Percentiles rank a stretch among this genome's conserved stretches.
Conservation (phyloP, 768 basidiomycete species). For the Auriscalpium orientale region DNA sequence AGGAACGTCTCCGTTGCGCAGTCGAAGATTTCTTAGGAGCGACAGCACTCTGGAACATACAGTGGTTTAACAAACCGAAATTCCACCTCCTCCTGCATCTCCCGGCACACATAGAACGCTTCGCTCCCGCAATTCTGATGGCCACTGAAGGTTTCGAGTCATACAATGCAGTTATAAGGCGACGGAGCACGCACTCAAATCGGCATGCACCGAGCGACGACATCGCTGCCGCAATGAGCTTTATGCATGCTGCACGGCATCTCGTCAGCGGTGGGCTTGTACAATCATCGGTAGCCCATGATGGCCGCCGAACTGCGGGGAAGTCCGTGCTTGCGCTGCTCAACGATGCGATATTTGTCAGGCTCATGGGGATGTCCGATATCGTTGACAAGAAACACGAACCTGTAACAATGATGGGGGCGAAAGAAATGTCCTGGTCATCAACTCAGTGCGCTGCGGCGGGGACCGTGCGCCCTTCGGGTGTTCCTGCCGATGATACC, state of each 20-base stretch:
- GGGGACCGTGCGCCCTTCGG: no score
- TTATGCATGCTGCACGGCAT: slow-evolving; percentile 15
- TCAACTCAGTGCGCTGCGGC: no score
- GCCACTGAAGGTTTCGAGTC: slow-evolving; percentile 22
- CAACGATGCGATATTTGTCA: no score
- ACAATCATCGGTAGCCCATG: background rate
- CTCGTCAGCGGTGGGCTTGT: slow-evolving; percentile 14
- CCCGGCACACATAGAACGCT: slow-evolving; percentile 17
- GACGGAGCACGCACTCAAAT: slow-evolving; percentile 16
- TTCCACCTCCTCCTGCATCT: slow-evolving; percentile 23
- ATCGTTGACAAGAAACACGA: no score
- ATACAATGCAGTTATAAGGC: slow-evolving; percentile 19
- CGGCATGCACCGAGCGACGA: slow-evolving; percentile 20
- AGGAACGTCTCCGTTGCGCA: slow-evolving; percentile 7
- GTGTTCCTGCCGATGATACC: no score
- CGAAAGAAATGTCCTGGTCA: no score
- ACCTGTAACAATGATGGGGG: no score
- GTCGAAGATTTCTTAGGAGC: slow-evolving; percentile 17
- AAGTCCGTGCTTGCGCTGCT: no score
- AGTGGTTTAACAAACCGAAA: slow-evolving; percentile 21
- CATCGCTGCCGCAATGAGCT: slow-evolving; percentile 15
- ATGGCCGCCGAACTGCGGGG: no score
- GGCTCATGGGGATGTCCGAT: no score
- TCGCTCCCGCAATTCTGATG: slow-evolving; percentile 17
- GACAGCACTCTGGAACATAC: slow-evolving; percentile 16